A percentile compares a stretch with the other conserved stretches of the same genome.
These are phyloP conservation scores for Petrea volubilis DNA, from an alignment of 257 asterid genomes.

Conservation along the genomic window DNA sequence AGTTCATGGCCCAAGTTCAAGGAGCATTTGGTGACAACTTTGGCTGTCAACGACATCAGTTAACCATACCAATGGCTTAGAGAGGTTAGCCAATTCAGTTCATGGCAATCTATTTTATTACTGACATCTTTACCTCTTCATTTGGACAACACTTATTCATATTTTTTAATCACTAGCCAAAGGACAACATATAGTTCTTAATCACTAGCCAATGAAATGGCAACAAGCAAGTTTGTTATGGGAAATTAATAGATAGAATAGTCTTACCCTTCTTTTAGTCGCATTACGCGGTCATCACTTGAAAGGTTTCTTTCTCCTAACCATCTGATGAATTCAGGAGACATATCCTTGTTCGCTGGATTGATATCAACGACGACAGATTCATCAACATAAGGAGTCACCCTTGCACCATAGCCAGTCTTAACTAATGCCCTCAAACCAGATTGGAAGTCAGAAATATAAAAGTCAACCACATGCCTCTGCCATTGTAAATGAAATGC, in stretches of 20 bases:
- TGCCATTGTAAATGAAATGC: conserved; percentile 27
- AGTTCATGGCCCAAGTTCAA: too few species aligned
- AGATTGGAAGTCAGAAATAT: conserved; percentile 68
- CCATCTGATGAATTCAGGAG: conserved; percentile 61
- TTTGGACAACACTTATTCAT: background rate
- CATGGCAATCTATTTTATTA: too few species aligned
- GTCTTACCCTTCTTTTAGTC: conserved; percentile 66
- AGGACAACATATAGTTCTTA: background rate
- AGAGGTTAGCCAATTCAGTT: too few species aligned
- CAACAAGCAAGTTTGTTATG: background rate
- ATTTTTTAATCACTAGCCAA: background rate
- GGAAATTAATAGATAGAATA: background rate
- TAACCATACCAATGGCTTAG: too few species aligned
- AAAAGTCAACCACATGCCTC: conserved; percentile 70
- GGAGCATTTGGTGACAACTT: too few species aligned
- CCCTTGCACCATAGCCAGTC: conserved; percentile 62
- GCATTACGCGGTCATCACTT: conserved; percentile 62
- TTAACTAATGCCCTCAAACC: conserved; percentile 69
- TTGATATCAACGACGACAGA: conserved; percentile 58
- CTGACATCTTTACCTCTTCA: background rate
- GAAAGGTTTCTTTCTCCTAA: conserved; percentile 61
- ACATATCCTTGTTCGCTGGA: conserved; percentile 53
- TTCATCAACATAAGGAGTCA: conserved; percentile 65
- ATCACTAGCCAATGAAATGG: too few species aligned
- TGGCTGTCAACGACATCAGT: too few species aligned